Base-by-base conservation (phyloP, 192 early-diverging fungal genomes). In the Dissophora ornata region DNA sequence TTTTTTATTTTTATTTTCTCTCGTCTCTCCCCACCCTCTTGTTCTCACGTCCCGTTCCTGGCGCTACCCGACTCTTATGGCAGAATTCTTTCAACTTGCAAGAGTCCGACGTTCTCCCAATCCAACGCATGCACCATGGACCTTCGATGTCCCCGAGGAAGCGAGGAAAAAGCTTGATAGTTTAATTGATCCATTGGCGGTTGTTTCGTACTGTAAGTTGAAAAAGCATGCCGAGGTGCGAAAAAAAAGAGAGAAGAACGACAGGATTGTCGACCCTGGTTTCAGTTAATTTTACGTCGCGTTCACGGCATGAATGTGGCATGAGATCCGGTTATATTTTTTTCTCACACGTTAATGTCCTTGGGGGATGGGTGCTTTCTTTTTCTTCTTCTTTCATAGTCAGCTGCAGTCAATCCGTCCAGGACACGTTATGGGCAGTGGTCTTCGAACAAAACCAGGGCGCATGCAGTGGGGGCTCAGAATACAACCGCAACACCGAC, bases 121-220 rank as follows among this genome's bases (percentile, higher is more conserved):
- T 33, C 29, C 45, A 3, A 25, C 46, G 22, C 22, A n/a, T 10
- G 22, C 41, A 11, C 29, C 45, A 22, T 36, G 58, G 45, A 24
- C 18, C 0, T 9, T 61, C 21, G 58, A 61, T 4, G 18, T 61
- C 28, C 58, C 58, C 19, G 58, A 61, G 30, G 46, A 44, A 15
- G 19, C 40, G 4, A 47, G 46, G 18, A 26, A 28, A 22, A 19
- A 22, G 22, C 45, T 61, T 8, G 58, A 61, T 29, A 61, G 21
- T 28, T 28, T 48, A 2, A 15, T 25, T 33, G 58, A 61, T 36
- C 58, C 58, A 49, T 11, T 61, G 44, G 21, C n/a, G 4, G 32
- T 61, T 1, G 46, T 61, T 5, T 48, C 58, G 15, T 61, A 36
- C 45, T 46, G 58, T 61, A 49, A 33, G 44, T n/a, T 2, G n/a